phyloP scores from a whole-genome alignment of 371 early-diverging fungal species.

The Batkoa obscura region DNA sequence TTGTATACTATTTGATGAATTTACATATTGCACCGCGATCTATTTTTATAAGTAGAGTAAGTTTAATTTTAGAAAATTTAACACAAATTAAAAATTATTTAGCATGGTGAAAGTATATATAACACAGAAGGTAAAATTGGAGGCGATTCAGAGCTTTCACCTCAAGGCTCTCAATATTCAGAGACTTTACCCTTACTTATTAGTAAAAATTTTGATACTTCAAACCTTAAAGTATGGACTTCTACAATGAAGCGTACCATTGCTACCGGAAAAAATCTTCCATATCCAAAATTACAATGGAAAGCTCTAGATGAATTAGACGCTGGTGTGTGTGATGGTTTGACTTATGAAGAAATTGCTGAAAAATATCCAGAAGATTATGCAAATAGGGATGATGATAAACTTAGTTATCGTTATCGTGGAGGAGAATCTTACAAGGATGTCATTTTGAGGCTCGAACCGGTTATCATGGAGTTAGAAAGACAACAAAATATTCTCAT shows the following conservation, averaged over 20 bases:
- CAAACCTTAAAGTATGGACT: conserved; percentile 76
- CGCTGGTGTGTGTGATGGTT: conserved; percentile 92
- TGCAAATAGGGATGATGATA: conserved; percentile 81
- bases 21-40: conserved; percentile 78
- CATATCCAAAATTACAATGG: conserved; percentile 79
- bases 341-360: conserved; percentile 95
- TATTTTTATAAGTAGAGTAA: conserved; percentile 71
- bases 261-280: conserved; percentile 60
- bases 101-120: conserved; percentile 83
- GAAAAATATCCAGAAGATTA: conserved; percentile 67
- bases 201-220: conserved; percentile 37
- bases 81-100: conserved; percentile 7
- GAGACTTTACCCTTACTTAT: conserved; percentile 62
- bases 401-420: conserved; percentile 79
- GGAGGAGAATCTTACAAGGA: conserved; percentile 93
- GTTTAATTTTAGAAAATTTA: conserved; percentile 13
- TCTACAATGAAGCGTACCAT: conserved; percentile 80
- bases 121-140: conserved; percentile 82
- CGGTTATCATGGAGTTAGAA: conserved; percentile 95
- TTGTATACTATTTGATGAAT: conserved; percentile 95
- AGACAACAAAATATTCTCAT: conserved; percentile 88
- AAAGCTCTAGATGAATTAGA: conserved; percentile 94
- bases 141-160: conserved; percentile 79
- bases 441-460: conserved; percentile 69
- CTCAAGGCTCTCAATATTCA: conserved; percentile 69